A percentile compares a stretch with the other conserved stretches of the same genome.
phyloP scores from a whole-genome alignment of 176 grass and related monocot genomes.

The Eragrostis curvula region DNA sequence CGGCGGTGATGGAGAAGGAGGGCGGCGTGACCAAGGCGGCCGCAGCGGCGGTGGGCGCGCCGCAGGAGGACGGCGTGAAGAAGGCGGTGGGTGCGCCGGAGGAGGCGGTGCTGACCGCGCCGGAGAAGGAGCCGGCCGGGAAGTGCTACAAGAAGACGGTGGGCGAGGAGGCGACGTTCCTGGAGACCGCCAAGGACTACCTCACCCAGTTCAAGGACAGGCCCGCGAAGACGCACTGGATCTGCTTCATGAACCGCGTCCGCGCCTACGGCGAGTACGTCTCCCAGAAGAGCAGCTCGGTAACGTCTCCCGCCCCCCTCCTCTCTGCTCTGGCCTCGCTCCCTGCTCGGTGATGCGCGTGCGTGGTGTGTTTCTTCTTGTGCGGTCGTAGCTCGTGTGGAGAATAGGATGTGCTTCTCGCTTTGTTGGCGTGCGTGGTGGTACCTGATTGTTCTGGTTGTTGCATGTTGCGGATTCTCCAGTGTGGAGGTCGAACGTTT shows the following conservation, averaged over 20 bases:
- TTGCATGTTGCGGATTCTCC: no score
- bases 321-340: background rate
- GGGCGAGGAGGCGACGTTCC: conserved; percentile 30
- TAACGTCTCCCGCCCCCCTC: background rate
- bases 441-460: no score
- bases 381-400: background rate
- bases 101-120: background rate
- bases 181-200: conserved; percentile 59
- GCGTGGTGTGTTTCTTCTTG: background rate
- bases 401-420: background rate
- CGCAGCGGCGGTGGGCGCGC: background rate
- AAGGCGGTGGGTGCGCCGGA: background rate
- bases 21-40: background rate
- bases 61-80: background rate
- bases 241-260: conserved; percentile 60
- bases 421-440: background rate
- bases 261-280: conserved; percentile 48
- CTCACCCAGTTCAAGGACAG: conserved; percentile 56
- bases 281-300: conserved; percentile 35
- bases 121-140: background rate
- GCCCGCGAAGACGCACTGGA: conserved; percentile 59
- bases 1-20: conserved; percentile 23
- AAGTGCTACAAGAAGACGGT: conserved; percentile 59
- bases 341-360: background rate
- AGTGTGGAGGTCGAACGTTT: no score